These are phyloP conservation scores for Alternaria sp. DNA, from an alignment of 2,329 filamentous ascomycete genomes.

Conservation along the genomic window DNA sequence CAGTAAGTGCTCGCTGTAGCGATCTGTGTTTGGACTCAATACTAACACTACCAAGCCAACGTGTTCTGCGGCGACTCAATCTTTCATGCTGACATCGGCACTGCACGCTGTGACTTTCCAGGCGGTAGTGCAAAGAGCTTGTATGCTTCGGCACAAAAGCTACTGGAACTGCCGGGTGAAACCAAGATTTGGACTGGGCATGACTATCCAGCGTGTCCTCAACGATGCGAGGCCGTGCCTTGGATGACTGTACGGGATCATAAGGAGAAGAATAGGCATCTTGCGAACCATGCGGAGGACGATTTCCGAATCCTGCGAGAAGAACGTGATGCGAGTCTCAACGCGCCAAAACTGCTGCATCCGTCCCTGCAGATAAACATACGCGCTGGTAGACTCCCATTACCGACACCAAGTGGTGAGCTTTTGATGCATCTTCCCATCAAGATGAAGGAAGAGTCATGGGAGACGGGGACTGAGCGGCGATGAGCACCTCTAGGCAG, in stretches of 20 bases:
- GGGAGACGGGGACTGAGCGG: neutral
- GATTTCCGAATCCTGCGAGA: slow-evolving; percentile 43
- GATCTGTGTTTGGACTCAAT: neutral
- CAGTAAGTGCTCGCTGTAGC: slow-evolving; percentile 7
- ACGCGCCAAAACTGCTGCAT: slow-evolving; percentile 45
- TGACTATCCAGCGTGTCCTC: slow-evolving; percentile 39
- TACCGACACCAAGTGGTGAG: neutral
- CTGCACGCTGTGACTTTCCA: slow-evolving; percentile 45
- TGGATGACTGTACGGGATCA: slow-evolving; percentile 48
- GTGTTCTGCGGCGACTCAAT: slow-evolving; percentile 47
- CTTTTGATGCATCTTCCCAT: slow-evolving; percentile 13
- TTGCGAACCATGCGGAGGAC: slow-evolving; percentile 33
- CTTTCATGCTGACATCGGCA: slow-evolving; percentile 44
- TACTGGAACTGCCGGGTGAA: slow-evolving; percentile 36
- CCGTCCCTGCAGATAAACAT: slow-evolving; percentile 51
- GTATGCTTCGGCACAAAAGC: slow-evolving; percentile 34
- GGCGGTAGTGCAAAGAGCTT: slow-evolving; percentile 39
- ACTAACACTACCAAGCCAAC: slow-evolving; percentile 28
- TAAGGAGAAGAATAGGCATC: slow-evolving; percentile 43
- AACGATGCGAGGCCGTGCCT: slow-evolving; percentile 27
- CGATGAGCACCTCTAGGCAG: neutral
- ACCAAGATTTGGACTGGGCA: slow-evolving; percentile 45
- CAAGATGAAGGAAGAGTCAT: neutral
- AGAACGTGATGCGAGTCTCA: slow-evolving; percentile 40
- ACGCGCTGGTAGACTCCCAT: slow-evolving; percentile 46